A percentile compares a stretch with the other conserved stretches of the same genome.
These are phyloP conservation scores for Skeletonema marinoi DNA, from an alignment of 108 stramenopile species.

Conservation along the genomic window DNA sequence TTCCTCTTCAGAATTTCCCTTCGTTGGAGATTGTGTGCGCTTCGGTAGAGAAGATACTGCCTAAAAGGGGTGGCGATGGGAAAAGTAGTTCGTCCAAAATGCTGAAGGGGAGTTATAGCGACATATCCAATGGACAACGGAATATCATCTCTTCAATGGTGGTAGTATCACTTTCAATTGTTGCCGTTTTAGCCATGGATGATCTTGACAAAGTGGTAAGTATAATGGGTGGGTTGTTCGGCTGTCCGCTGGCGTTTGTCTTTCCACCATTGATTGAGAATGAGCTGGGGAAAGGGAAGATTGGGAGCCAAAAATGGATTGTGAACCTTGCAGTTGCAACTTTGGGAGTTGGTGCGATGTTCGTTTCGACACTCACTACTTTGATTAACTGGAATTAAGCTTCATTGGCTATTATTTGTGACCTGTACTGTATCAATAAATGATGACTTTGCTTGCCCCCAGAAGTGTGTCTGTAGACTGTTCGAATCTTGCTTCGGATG, in stretches of 20 bases:
- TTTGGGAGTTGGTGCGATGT: conserved; percentile 61
- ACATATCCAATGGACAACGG: conserved; percentile 13
- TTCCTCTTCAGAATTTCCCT: conserved; percentile 80
- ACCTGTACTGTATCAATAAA: too few species aligned
- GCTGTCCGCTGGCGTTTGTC: conserved; percentile 72
- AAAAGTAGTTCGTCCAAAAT: background rate
- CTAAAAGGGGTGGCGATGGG: background rate
- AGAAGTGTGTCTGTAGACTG: too few species aligned
- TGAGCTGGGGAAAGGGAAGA: conserved; percentile 32
- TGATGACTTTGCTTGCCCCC: too few species aligned
- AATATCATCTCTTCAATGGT: conserved; percentile 50
- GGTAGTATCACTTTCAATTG: conserved; percentile 48
- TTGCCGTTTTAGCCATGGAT: conserved; percentile 56
- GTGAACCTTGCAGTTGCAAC: conserved; percentile 41
- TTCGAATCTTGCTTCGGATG: too few species aligned
- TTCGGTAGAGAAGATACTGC: conserved; percentile 24
- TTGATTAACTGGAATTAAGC: conserved; percentile 36
- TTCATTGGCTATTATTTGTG: too few species aligned
- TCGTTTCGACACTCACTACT: conserved; percentile 52
- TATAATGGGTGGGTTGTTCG: conserved; percentile 66
- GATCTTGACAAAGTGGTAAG: conserved; percentile 71
- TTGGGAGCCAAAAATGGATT: conserved; percentile 5
- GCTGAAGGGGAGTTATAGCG: background rate
- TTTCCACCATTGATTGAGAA: conserved; percentile 74
- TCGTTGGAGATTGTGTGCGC: conserved; percentile 65